Evolutionary conservation across 495 filamentous ascomycete species (phyloP).

Genomic region (Penicillium flavigenum): DNA sequence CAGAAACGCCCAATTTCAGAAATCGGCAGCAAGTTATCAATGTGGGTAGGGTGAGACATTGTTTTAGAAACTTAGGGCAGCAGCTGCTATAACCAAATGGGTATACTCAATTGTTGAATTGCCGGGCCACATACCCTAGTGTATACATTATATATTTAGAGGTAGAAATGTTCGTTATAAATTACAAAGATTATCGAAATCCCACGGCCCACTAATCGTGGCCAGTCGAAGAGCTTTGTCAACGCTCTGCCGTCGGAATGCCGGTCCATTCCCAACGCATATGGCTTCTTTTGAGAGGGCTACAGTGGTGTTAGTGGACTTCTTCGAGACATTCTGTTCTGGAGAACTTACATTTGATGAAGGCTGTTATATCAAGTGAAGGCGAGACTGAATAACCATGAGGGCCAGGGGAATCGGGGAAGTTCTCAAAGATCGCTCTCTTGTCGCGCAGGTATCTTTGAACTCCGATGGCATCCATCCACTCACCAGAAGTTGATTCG

Average conservation of each 20-base stretch:
- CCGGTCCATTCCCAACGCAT: conserved; percentile 35
- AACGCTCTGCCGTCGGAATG: conserved; percentile 29
- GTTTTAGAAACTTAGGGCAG: neutral
- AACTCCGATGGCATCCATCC: conserved; percentile 35
- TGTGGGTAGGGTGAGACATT: neutral
- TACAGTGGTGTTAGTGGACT: conserved; percentile 17
- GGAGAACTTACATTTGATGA: conserved; percentile 29
- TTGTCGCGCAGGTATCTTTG: conserved; percentile 28
- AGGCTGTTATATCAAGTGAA: conserved; percentile 23
- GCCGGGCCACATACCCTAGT: neutral
- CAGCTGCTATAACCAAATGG: neutral
- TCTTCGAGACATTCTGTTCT: neutral
- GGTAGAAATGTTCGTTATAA: neutral
- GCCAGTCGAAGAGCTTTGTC: conserved; percentile 29
- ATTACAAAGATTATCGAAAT: neutral
- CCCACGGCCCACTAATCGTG: conserved; percentile 26
- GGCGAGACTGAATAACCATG: conserved; percentile 8
- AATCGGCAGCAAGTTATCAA: too few species aligned
- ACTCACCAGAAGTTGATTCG: conserved; percentile 23
- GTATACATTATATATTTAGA: neutral
- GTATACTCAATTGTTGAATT: neutral
- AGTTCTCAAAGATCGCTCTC: conserved; percentile 18
- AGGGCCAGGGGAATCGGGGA: neutral
- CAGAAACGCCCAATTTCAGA: too few species aligned
- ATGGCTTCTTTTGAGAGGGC: conserved; percentile 23